Percentiles rank a stretch among this genome's conserved stretches.
Conservation (phyloP, 208 protist species). For the Crithidia expoeki region DNA sequence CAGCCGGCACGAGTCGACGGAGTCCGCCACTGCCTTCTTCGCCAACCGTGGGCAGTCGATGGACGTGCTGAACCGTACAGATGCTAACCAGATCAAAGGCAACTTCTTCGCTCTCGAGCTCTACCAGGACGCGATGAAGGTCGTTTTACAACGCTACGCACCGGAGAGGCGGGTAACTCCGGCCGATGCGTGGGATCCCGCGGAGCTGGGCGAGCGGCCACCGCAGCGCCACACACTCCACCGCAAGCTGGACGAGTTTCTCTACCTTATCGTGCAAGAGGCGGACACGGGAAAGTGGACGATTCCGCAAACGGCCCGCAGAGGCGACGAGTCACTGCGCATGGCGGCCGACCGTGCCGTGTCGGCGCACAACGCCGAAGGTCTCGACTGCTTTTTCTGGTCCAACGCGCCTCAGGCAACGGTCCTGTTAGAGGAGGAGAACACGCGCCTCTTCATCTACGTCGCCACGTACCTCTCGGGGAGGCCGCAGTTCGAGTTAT, state of each 20-base stretch:
- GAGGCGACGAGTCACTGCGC: conserved; percentile 64
- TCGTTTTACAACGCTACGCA: conserved; percentile 75
- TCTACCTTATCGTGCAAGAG: conserved; percentile 79
- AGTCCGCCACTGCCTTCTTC: conserved; percentile 80
- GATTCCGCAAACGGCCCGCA: conserved; percentile 52
- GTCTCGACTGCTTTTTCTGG: conserved; percentile 72
- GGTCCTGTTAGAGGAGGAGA: conserved; percentile 37
- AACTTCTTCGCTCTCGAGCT: conserved; percentile 85
- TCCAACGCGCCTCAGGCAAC: conserved; percentile 84
- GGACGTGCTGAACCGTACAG: conserved; percentile 69
- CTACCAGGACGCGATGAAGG: conserved; percentile 84
- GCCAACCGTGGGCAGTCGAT: conserved; percentile 64
- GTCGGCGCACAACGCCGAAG: conserved; percentile 53
- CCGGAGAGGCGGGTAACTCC: conserved; percentile 62
- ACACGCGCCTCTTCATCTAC: conserved; percentile 74
- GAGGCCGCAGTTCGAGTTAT: conserved; percentile 60
- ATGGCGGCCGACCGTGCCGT: conserved; percentile 74
- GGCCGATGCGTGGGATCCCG: conserved; percentile 52
- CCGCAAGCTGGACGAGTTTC: conserved; percentile 79
- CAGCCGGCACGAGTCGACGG: conserved; percentile 67
- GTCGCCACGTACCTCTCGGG: conserved; percentile 71
- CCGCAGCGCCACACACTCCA: conserved; percentile 72
- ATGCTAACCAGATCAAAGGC: conserved; percentile 62
- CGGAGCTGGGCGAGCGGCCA: conserved; percentile 29
- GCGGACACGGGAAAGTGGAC: conserved; percentile 64